Percentiles rank a stretch among this genome's conserved stretches.
phyloP scores from a whole-genome alignment of 164 flowering plant species.

The Tetracentron sinense region DNA sequence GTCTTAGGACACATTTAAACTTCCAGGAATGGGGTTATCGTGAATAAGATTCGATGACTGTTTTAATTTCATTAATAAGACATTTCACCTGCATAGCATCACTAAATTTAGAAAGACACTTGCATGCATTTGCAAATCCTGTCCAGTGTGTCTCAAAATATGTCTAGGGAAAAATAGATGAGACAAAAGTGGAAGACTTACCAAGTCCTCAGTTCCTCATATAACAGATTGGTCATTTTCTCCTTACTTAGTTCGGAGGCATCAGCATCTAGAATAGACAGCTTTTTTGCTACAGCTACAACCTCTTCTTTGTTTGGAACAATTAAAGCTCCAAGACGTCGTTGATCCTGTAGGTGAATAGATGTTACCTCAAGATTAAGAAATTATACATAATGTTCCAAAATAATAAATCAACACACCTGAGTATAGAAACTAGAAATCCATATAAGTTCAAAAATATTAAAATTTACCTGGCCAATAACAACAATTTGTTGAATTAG shows the following conservation, averaged over 20 bases:
- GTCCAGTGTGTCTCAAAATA: not conserved
- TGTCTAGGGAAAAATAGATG: not conserved
- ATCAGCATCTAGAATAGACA: conserved; percentile 34
- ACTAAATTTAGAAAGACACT: too few species aligned
- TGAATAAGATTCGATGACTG: too few species aligned
- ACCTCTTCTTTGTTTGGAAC: conserved; percentile 85
- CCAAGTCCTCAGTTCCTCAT: conserved; percentile 66
- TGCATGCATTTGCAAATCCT: not conserved
- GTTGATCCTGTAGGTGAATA: conserved; percentile 57
- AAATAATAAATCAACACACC: not conserved
- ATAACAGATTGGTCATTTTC: conserved; percentile 36
- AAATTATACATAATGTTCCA: not conserved
- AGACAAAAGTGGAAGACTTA: conserved; percentile 20
- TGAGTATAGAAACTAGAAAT: not conserved
- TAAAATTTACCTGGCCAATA: conserved; percentile 72
- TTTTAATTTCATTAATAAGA: too few species aligned
- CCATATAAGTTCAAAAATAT: not conserved
- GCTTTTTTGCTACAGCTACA: conserved; percentile 39
- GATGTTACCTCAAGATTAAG: not conserved
- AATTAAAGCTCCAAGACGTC: conserved; percentile 86
- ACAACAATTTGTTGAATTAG: conserved; percentile 87
- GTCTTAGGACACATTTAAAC: too few species aligned
- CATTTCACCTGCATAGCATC: too few species aligned
- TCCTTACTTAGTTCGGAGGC: conserved; percentile 50
- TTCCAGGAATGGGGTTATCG: too few species aligned